Percentiles rank a stretch among this genome's conserved stretches.
phyloP scores from a whole-genome alignment of 148 eudicot genomes.

The Rhododendron williamsianum region DNA sequence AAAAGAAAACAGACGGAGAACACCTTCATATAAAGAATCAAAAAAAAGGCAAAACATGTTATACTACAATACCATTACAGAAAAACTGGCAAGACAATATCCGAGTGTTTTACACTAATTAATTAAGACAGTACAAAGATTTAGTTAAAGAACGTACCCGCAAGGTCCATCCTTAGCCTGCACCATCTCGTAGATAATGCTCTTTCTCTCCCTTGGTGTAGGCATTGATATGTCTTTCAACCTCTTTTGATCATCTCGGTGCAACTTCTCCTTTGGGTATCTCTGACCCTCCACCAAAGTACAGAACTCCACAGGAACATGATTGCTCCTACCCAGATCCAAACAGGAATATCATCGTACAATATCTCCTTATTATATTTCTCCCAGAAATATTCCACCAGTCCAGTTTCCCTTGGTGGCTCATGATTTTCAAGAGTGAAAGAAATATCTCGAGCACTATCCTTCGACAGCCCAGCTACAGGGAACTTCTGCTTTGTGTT shows the following conservation, averaged over 20 bases:
- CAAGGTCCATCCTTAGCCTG: conserved; percentile 38
- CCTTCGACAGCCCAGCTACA: conserved; percentile 33
- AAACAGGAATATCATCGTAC: conserved; percentile 35
- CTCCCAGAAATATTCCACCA: conserved; percentile 42
- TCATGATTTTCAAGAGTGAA: conserved; percentile 33
- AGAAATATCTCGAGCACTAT: conserved; percentile 24
- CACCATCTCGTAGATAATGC: conserved; percentile 38
- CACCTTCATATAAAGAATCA: not conserved
- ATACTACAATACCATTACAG: not conserved
- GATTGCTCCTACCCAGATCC: conserved; percentile 38
- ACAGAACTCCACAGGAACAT: conserved; percentile 61
- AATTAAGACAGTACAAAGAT: not conserved
- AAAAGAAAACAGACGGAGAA: not conserved
- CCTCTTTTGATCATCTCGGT: not conserved
- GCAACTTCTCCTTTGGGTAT: conserved; percentile 43
- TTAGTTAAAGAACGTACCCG: conserved; percentile 35
- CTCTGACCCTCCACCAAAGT: conserved; percentile 57
- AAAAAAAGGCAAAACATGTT: not conserved
- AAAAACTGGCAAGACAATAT: not conserved
- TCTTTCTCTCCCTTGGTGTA: conserved; percentile 30
- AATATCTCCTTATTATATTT: conserved; percentile 27
- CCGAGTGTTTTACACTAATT: not conserved
- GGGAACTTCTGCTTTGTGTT: conserved; percentile 41
- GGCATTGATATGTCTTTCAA: conserved; percentile 45
- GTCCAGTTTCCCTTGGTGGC: conserved; percentile 19